These are phyloP conservation scores for Xylaria palmicola DNA, from an alignment of 495 filamentous ascomycete species.

Conservation along the genomic window DNA sequence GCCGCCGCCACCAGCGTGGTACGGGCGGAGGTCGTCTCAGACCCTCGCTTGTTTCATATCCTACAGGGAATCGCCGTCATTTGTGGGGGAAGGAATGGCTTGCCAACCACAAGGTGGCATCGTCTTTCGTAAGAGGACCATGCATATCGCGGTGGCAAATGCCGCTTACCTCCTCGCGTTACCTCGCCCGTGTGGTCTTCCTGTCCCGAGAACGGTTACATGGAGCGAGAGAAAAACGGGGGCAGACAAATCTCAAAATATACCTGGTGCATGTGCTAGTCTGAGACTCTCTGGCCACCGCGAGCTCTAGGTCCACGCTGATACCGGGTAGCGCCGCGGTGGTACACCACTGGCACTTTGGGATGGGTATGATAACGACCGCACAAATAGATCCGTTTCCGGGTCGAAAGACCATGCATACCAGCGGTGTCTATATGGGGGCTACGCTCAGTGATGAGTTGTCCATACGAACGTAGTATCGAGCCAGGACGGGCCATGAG, in stretches of 20 bases:
- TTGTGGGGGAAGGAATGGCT: conserved; percentile 10
- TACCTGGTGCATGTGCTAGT: background rate
- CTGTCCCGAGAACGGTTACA: background rate
- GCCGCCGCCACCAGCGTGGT: background rate
- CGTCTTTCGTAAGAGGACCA: background rate
- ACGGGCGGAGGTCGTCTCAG: conserved; percentile 9
- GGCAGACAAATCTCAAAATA: background rate
- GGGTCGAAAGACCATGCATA: background rate
- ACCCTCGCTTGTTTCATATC: conserved; percentile 5
- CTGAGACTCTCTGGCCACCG: background rate
- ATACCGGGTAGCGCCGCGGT: background rate
- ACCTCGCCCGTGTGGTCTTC: background rate
- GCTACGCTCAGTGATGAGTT: background rate
- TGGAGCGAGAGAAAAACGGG: background rate
- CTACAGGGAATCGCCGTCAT: background rate
- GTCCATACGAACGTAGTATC: conserved; percentile 4
- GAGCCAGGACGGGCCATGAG: background rate
- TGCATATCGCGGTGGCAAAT: background rate
- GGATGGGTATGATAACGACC: background rate
- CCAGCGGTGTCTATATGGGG: conserved; percentile 1
- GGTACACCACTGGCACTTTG: background rate
- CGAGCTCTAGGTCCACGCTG: background rate
- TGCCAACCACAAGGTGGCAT: background rate
- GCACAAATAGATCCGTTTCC: background rate
- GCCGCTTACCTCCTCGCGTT: background rate